A percentile compares a stretch with the other conserved stretches of the same genome.
These are phyloP conservation scores for Phytopythium sindhum DNA, from an alignment of 352 stramenopile species.

Conservation along the genomic window DNA sequence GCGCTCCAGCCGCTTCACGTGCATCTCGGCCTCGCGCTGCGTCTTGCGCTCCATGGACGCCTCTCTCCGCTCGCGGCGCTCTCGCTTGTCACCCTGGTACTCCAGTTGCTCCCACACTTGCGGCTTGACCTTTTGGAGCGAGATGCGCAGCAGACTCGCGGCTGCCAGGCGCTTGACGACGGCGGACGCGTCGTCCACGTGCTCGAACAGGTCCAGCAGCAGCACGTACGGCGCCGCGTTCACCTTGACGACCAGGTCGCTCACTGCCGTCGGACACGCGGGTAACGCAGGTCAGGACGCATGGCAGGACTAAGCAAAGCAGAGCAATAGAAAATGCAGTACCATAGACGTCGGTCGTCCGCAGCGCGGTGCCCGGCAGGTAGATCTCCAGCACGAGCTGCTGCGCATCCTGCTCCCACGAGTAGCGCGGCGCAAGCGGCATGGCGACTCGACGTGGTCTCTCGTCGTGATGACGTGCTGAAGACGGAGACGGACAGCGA, in stretches of 20 bases:
- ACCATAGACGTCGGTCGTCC: conserved; percentile 72
- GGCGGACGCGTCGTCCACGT: conserved; percentile 47
- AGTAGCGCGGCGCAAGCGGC: conserved; percentile 61
- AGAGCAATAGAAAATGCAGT: not conserved
- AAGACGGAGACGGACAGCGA: not conserved
- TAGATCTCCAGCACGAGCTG: conserved; percentile 50
- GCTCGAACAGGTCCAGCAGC: conserved; percentile 58
- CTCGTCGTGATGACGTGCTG: not conserved
- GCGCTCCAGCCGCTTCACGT: conserved; percentile 46
- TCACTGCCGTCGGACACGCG: conserved; percentile 37
- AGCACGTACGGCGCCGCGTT: conserved; percentile 76
- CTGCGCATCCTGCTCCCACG: conserved; percentile 56
- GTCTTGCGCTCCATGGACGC: conserved; percentile 65
- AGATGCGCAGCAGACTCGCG: conserved; percentile 42
- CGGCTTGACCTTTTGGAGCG: conserved; percentile 37
- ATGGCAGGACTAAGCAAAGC: not conserved
- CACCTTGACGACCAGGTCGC: conserved; percentile 76
- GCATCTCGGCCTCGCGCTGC: conserved; percentile 32
- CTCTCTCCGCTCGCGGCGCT: conserved; percentile 35
- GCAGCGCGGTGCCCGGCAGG: conserved; percentile 42
- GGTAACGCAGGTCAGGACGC: not conserved
- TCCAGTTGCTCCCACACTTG: conserved; percentile 45
- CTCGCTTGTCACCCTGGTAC: conserved; percentile 32
- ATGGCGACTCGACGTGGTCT: conserved; percentile 19
- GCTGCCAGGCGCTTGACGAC: conserved; percentile 41